A percentile compares a stretch with the other conserved stretches of the same genome.
phyloP scores from a whole-genome alignment of 805 yeast genomes.

The Myxozyma sirexii region DNA sequence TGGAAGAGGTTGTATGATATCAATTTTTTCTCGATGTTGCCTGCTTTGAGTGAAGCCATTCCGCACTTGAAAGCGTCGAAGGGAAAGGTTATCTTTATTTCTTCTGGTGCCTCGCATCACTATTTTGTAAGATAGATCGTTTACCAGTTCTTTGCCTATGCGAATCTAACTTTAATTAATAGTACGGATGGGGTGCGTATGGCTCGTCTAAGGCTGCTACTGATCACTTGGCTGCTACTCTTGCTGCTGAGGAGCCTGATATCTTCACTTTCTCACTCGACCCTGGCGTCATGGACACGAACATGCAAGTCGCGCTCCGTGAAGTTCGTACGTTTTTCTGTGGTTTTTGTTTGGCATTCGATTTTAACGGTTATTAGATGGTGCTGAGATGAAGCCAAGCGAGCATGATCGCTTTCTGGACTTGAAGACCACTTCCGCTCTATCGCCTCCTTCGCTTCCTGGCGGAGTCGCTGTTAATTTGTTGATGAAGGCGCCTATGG shows the following conservation, averaged over 20 bases:
- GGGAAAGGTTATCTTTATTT: conserved; percentile 76
- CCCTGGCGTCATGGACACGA: conserved; percentile 93
- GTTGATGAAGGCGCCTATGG: conserved; percentile 57
- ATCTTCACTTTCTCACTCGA: conserved; percentile 74
- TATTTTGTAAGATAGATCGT: conserved; percentile 46
- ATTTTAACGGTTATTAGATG: conserved; percentile 41
- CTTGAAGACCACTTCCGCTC: conserved; percentile 57
- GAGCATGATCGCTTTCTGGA: conserved; percentile 64
- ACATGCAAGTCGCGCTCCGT: conserved; percentile 83
- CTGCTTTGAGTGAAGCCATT: conserved; percentile 46
- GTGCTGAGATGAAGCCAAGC: conserved; percentile 60
- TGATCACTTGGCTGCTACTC: conserved; percentile 68
- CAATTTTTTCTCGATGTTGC: conserved; percentile 75
- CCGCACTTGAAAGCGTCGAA: conserved; percentile 59
- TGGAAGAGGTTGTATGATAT: conserved; percentile 74
- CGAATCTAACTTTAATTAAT: not conserved
- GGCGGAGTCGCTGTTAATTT: conserved; percentile 69
- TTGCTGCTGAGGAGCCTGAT: conserved; percentile 68
- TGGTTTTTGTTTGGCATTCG: not conserved
- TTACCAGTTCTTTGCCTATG: not conserved
- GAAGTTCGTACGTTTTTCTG: conserved; percentile 48
- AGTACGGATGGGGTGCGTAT: conserved; percentile 86
- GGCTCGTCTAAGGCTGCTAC: conserved; percentile 91
- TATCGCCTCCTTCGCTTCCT: conserved; percentile 72
- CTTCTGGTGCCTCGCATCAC: conserved; percentile 81